Evolutionary conservation across 108 stramenopile genomes (phyloP), one percentile per base, ranked within the genome.

Genomic region (Fragilaria radians): DNA sequence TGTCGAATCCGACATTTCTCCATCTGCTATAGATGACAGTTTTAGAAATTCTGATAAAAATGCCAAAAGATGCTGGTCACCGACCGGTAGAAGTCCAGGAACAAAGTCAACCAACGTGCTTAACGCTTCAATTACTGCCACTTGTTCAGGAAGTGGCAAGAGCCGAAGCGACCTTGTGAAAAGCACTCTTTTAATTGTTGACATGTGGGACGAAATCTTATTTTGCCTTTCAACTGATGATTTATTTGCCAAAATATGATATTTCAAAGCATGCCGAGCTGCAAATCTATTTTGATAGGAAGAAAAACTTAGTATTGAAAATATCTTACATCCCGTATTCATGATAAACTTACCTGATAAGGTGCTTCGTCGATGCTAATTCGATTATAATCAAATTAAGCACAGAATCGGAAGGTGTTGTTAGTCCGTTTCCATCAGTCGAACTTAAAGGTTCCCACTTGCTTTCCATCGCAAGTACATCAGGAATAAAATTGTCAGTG

Each of bases 21-120:
- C 91, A 61, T 92, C 91, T 36, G 91, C 87, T 55, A 92, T 83
- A 17, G 87, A 88, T 1, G 77, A 65, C 85, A 88, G 86, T 58
- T 92, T 92, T 7, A 92, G 53, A 0, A 86, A 63, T 60, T 92
- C 91, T 2, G 87, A 84, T 9, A 88, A 57, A 48, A 92, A 87
- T 17, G 81, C 78, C 3, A 88, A 59, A 18, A 86, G 65, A 33
- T 86, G 83, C 27, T 80, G 73, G 57, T 92, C 87, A 14, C 71
- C 51, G 45, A 88, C 55, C 5, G 81, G 74, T 46, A 86, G 64
- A 0, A 85, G 63, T 19, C 60, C 45, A 17, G 87, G 85, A 22
- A 74, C 72, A 23, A 68, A 65, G 21, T 86, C 71, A 28, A 87
- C 64, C 5, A 92, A 46, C 55, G 80, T 77, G 5, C 82, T 60